Evolutionary conservation across 768 basidiomycete genomes (phyloP).

Genomic region (Trametes maxima): DNA sequence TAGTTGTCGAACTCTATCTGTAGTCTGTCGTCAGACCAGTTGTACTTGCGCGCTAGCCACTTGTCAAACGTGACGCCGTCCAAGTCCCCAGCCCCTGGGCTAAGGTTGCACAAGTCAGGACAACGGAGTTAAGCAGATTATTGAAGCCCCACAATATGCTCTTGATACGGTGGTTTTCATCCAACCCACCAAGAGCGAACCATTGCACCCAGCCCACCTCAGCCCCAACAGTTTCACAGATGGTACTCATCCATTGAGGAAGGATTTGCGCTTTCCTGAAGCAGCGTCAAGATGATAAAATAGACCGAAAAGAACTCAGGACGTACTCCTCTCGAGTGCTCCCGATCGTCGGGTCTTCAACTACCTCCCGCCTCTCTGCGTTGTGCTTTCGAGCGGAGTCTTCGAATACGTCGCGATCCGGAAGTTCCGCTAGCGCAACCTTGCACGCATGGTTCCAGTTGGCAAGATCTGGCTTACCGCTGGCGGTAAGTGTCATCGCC

Average conservation of each 20-base stretch:
- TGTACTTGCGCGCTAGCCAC: background rate
- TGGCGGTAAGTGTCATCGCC: background rate
- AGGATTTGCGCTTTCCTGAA: background rate
- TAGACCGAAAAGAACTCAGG: background rate
- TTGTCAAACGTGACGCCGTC: background rate
- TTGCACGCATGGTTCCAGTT: background rate
- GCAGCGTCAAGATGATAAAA: background rate
- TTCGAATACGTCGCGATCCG: too few relatives aligned
- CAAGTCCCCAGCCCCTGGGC: background rate
- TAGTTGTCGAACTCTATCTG: background rate
- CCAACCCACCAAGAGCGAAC: background rate
- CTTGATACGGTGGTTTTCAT: background rate
- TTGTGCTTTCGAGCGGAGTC: too few relatives aligned
- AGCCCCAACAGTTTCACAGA: background rate
- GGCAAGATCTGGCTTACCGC: background rate
- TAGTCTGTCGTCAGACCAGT: background rate
- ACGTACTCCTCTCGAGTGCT: too few relatives aligned
- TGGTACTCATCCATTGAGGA: background rate
- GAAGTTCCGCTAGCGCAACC: background rate
- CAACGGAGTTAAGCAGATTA: background rate
- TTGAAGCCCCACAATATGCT: background rate
- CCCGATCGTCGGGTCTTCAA: too few relatives aligned
- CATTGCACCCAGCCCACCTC: background rate
- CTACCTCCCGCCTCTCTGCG: too few relatives aligned
- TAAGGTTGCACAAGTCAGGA: background rate